Conservation (phyloP, 345 rosid species). For the Melaleuca quinquenervia region DNA sequence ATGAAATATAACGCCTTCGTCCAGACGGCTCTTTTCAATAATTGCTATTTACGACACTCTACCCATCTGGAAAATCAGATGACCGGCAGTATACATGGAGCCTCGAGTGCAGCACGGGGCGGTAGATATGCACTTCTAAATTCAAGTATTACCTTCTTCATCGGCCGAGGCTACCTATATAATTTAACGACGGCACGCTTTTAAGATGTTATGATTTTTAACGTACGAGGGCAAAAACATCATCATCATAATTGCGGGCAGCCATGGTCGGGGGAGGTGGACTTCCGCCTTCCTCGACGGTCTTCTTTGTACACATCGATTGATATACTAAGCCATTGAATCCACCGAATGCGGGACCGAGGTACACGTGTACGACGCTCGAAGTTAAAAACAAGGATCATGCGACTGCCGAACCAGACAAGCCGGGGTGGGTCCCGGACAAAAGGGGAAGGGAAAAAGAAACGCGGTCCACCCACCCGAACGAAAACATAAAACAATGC, state of each 20-base stretch:
- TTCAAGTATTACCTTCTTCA: not conserved
- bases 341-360: not conserved
- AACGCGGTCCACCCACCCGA: not conserved
- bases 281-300: not conserved
- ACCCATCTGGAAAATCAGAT: not conserved
- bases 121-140: not conserved
- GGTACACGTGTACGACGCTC: not conserved
- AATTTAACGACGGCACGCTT: not conserved
- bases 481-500: not conserved
- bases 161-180: not conserved
- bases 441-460: not conserved
- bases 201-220: not conserved
- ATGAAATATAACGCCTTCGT: not conserved
- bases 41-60: not conserved
- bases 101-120: not conserved
- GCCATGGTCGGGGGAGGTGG: not conserved
- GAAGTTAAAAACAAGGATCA: not conserved
- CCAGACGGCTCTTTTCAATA: not conserved
- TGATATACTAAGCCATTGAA: no score
- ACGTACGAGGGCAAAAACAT: not conserved
- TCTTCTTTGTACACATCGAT: not conserved
- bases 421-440: not conserved
- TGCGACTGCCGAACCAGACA: not conserved
- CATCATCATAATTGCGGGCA: not conserved
- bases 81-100: not conserved